Evolutionary conservation across 768 basidiomycete genomes (phyloP), one percentile per base, ranked within the genome.

Genomic region (Nevesoporus exiguus): DNA sequence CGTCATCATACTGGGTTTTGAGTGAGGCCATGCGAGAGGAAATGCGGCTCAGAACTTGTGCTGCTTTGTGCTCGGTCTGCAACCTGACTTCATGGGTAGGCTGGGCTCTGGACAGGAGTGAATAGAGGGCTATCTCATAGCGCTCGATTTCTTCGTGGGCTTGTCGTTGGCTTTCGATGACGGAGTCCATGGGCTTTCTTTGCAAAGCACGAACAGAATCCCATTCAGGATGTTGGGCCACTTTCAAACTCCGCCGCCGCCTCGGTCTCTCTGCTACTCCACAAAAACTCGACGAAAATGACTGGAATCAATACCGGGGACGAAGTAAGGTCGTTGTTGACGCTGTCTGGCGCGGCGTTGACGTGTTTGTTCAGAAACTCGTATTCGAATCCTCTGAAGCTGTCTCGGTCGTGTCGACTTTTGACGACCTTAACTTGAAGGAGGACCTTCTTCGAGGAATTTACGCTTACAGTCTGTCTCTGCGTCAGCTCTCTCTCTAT

Each of bases 141-240:
- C 90, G 85, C 74, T 99, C 96, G 24, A 93, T 80, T 71, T 98
- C 95, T 73, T 98, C 94, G 73, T 98, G 96, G 13, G 88, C 90
- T 64, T 94, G 93, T 49, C 96, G 85, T 67, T 96, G 90, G n/a
- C 90, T 75, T 74, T 99, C 96, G 67, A 98, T 78, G 64, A 92
- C 77, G 43, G 92, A 94, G 80, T 98, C 93, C 95, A 97, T 97
- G 41, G 36, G n/a, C 19, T 49, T 42, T 29, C 57, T 30, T n/a
- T 27, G 37, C 27, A 49, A 39, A 19, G 33, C 15, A 9, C 3
- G 31, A 44, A 37, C 17, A 25, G 46, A 58, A 34, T 41, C 51
- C 45, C 15, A 36, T 17, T 45, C 25, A 27, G 27, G 24, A 44
- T 17, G 21, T 51, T 56, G 49, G 40, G 17, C 44, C 45, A 56